phyloP scores from a whole-genome alignment of 352 stramenopile genomes.

The Phytophthora cryptogea region DNA sequence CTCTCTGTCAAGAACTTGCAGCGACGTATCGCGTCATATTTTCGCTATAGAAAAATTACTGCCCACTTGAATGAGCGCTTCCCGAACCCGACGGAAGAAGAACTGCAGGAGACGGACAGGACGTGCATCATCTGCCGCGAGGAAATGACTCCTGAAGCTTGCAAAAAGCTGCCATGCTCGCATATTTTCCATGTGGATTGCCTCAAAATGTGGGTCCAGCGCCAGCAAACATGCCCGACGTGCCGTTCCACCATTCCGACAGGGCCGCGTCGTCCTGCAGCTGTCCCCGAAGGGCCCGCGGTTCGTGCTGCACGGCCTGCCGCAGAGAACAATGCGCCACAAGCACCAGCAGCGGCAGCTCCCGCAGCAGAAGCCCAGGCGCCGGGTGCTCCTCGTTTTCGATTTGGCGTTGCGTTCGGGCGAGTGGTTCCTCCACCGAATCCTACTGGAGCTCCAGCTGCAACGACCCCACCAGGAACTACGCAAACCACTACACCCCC shows the following conservation, averaged over 20 bases:
- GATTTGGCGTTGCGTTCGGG: conserved; percentile 35
- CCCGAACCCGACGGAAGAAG: conserved; percentile 92
- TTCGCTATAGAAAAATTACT: conserved; percentile 95
- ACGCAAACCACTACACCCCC: conserved; percentile 18
- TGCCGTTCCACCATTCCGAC: conserved; percentile 95
- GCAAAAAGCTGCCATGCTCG: conserved; percentile 97
- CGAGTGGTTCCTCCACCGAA: conserved; percentile 25
- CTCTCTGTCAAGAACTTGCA: conserved; percentile 90
- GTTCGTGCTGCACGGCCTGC: conserved; percentile 27
- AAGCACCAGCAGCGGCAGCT: conserved; percentile 16
- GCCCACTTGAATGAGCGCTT: conserved; percentile 97
- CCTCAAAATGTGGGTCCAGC: conserved; percentile 98
- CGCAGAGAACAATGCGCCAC: conserved; percentile 21
- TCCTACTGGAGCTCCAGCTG: conserved; percentile 18
- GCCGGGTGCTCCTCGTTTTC: conserved; percentile 33
- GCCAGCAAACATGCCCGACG: conserved; percentile 98
- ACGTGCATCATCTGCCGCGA: conserved; percentile 98
- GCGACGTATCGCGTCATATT: conserved; percentile 83
- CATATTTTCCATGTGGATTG: conserved; percentile 98
- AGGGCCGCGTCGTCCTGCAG: conserved; percentile 45
- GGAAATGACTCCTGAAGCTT: conserved; percentile 87
- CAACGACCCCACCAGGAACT: conserved; percentile 3
- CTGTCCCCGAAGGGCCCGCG: conserved; percentile 35
- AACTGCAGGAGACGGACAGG: conserved; percentile 92
- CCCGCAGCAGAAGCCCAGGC: conserved; percentile 18